phyloP scores from a whole-genome alignment of 108 stramenopile genomes.

The Skeletonema marinoi region DNA sequence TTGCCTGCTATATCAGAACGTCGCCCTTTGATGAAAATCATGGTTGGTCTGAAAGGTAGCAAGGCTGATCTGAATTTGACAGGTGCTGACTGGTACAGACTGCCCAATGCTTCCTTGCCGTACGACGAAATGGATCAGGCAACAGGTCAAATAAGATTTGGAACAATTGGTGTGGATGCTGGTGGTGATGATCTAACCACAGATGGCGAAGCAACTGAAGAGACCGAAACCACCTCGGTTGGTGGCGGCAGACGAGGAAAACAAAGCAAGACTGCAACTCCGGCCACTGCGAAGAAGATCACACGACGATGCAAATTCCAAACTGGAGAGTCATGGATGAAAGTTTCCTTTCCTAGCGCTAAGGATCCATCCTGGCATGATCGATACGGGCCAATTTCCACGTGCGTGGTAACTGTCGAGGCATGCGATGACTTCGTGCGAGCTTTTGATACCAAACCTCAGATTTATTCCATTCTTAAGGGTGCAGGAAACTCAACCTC shows the following conservation, averaged over 20 bases:
- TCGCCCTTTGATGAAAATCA: constrained; percentile 80
- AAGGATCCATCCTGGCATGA: constrained; percentile 87
- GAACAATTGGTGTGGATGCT: constrained; percentile 63
- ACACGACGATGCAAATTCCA: constrained; percentile 57
- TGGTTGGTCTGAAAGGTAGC: constrained; percentile 70
- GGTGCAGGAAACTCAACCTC: constrained; percentile 3
- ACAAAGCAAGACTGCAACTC: constrained; percentile 16
- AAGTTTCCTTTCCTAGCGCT: constrained; percentile 89
- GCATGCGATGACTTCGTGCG: constrained; percentile 91
- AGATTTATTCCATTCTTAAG: constrained; percentile 66
- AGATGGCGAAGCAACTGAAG: constrained; percentile 30
- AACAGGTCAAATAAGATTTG: constrained; percentile 62
- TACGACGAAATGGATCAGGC: constrained; percentile 70
- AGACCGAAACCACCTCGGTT: constrained; percentile 3
- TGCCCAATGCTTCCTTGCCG: constrained; percentile 76
- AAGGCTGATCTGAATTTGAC: constrained; percentile 77
- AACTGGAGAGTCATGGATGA: constrained; percentile 79
- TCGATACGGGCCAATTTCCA: constrained; percentile 67
- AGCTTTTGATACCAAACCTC: constrained; percentile 83
- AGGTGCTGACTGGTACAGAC: constrained; percentile 85
- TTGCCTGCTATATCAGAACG: constrained; percentile 80
- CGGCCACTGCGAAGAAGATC: constrained; percentile 29
- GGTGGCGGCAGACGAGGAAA: constrained; percentile 42
- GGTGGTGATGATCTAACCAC: constrained; percentile 20
- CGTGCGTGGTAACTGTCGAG: constrained; percentile 90